Percentiles rank a stretch among this genome's conserved stretches.
phyloP scores from a whole-genome alignment of 2,329 filamentous ascomycete genomes.

The Fusarium lyarnte region DNA sequence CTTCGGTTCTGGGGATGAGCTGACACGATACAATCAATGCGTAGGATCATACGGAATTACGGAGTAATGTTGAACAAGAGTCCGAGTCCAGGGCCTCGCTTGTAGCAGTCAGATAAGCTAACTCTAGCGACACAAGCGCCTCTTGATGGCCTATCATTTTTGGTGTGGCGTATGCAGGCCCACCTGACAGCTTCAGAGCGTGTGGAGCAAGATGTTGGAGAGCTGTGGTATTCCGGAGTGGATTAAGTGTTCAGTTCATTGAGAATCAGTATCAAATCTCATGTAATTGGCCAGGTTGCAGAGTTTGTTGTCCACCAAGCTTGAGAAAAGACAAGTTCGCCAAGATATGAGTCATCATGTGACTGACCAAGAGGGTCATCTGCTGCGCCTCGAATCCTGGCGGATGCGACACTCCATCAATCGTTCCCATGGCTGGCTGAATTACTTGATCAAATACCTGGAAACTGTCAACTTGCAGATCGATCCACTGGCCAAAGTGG shows the following conservation, averaged over 20 bases:
- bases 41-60: not conserved
- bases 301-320: accelerated
- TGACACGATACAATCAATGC: not conserved
- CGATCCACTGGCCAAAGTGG: not conserved
- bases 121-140: not conserved
- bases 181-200: not conserved
- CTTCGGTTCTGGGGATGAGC: not conserved
- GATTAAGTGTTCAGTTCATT: not conserved
- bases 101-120: not conserved
- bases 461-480: not conserved
- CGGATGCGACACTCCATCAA: not conserved
- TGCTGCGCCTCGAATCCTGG: not conserved
- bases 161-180: not conserved
- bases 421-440: not conserved
- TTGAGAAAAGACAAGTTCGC: not conserved
- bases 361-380: not conserved
- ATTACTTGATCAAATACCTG: not conserved
- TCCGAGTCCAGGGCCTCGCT: not conserved
- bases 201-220: not conserved
- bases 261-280: not conserved
- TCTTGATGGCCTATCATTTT: not conserved
- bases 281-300: not conserved
- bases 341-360: not conserved
- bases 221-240: not conserved
- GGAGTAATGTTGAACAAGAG: too few species aligned